Conservation (phyloP, 2,329 filamentous ascomycete species). For the Colletotrichum sublineola region DNA sequence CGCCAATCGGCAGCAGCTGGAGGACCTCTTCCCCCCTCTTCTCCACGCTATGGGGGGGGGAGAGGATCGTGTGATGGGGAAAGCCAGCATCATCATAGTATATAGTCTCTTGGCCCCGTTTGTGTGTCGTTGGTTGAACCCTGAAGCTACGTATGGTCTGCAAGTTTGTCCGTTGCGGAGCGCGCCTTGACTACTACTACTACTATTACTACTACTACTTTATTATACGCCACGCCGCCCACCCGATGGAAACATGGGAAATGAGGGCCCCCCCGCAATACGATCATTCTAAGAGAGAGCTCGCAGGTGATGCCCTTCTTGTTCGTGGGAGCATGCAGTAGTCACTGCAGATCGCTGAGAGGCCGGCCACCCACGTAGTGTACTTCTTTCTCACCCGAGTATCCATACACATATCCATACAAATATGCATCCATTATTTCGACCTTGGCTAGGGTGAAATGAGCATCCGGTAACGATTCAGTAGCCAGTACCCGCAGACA, state of each 20-base stretch:
- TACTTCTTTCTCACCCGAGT: background rate
- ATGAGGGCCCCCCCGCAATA: conserved; percentile 17
- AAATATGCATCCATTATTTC: background rate
- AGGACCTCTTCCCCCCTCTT: background rate
- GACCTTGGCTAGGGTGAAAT: conserved; percentile 21
- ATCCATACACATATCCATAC: too few relatives aligned
- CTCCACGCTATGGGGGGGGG: conserved; percentile 12
- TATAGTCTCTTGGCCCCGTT: conserved; percentile 26
- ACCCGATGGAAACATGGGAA: conserved; percentile 16
- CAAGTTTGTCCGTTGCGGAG: conserved; percentile 1
- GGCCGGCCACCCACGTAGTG: conserved; percentile 23
- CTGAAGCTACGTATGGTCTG: conserved; percentile 26
- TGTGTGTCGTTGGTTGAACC: conserved; percentile 24
- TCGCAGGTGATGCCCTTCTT: background rate
- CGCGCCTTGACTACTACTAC: too few relatives aligned
- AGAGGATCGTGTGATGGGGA: conserved; percentile 27
- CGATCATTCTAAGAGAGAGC: background rate
- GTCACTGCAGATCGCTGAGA: conserved; percentile 32
- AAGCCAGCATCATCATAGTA: conserved; percentile 17
- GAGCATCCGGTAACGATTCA: conserved; percentile 30
- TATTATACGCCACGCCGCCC: background rate
- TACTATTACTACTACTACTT: background rate
- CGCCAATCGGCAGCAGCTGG: conserved; percentile 39
- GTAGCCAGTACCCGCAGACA: background rate
- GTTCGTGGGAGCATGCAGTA: conserved; percentile 20